These are phyloP conservation scores for Boletales sp. DNA, from an alignment of 768 basidiomycete genomes.

Conservation along the genomic window DNA sequence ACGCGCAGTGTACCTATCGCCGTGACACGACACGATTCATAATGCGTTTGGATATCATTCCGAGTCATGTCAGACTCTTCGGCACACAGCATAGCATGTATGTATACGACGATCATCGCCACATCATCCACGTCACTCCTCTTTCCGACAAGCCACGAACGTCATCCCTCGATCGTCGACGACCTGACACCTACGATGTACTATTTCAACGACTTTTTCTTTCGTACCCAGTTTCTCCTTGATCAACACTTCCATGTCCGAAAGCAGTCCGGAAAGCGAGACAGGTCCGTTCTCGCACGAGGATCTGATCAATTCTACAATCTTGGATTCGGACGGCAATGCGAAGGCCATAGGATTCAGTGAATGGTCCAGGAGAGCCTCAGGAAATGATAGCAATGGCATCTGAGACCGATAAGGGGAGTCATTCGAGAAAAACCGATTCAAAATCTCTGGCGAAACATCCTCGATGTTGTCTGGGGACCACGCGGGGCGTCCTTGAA, in stretches of 20 bases:
- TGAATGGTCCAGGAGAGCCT: conserved; percentile 26
- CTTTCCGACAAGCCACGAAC: conserved; percentile 19
- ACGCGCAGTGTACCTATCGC: conserved; percentile 2
- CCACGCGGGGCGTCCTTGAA: conserved; percentile 62
- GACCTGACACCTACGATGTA: conserved; percentile 61
- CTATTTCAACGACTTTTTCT: conserved; percentile 77
- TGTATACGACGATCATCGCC: no score
- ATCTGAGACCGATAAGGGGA: conserved; percentile 46
- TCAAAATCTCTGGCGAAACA: conserved; percentile 54
- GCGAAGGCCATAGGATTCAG: conserved; percentile 40
- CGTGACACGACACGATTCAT: not conserved
- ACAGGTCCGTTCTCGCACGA: conserved; percentile 40
- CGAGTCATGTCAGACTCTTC: no score
- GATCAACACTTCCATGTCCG: conserved; percentile 18
- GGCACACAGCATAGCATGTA: no score
- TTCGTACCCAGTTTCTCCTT: conserved; percentile 53
- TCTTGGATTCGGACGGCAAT: conserved; percentile 76
- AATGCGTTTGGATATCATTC: no score
- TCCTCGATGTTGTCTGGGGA: conserved; percentile 58
- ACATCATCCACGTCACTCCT: conserved; percentile 12
- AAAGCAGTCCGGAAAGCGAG: conserved; percentile 19
- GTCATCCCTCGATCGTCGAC: conserved; percentile 45
- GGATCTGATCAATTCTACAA: conserved; percentile 55
- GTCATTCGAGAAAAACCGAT: conserved; percentile 62
- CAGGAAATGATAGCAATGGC: conserved; percentile 44